Base-by-base conservation (phyloP, 106 monocot genomes). In the Apostasia shenzhenica region DNA sequence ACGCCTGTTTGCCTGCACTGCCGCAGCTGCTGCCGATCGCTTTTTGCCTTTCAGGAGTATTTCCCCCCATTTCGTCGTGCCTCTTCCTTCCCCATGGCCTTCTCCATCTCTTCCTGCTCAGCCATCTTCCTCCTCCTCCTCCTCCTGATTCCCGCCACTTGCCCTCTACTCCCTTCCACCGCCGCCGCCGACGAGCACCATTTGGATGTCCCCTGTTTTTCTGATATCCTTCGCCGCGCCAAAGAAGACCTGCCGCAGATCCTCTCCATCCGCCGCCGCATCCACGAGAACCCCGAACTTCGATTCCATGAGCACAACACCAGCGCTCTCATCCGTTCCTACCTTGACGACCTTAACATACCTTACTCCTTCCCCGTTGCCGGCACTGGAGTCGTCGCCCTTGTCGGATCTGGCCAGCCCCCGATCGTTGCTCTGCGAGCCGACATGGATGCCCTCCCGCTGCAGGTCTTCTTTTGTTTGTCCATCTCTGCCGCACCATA, bases 391-490 rank as follows among this genome's bases (percentile, higher is more conserved):
- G 74, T 94, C 57, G 85, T 90, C 45, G 94, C 83, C 57, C 43
- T 61, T 1, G 51, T 94, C 45, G 94, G 94, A 2, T 82, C 84
- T 63, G 94, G 94, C 2, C 41, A 5, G 3, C 76, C 80, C 44
- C 94, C 94, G 1, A 37, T 90, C 70, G 72, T 94, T 49, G 90
- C 94, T 38, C 85, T 94, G 46, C 87, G 94, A 11, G 94, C 94
- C 13, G 94, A 94, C 79, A 94, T 94, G 87, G 94, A 94, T 60
- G 90, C 90, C 10, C 87, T 94, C 14, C 86, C 94, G 13, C 40
- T 94, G 6, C 90, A 91, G 77, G 90, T 87, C 41, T 12, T 12
- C 1, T 14, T 14, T 6, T 66, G 14, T 26, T 66, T 48, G 26
- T 54, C 57, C 9, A 38, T 44, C 1, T 12, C 57, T 3, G 59